These are phyloP conservation scores for Fraxinus cuspidata DNA, from an alignment of 257 asterid species.

Conservation along the genomic window DNA sequence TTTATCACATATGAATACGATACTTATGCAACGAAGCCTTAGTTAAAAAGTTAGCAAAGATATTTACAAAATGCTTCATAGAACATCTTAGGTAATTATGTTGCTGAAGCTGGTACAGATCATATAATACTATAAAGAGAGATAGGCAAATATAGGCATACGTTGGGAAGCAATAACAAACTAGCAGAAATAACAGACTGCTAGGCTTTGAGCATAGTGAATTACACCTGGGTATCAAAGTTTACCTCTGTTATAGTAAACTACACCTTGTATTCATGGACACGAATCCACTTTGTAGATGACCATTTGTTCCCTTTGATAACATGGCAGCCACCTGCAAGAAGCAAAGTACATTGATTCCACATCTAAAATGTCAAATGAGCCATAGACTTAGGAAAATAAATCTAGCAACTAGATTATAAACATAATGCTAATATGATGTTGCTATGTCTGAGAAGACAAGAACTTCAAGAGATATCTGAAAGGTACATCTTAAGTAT, in stretches of 20 bases:
- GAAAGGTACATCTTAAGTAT: constrained; percentile 9
- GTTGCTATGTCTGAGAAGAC: constrained; percentile 5
- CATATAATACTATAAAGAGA: too few species aligned
- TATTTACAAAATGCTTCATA: too few species aligned
- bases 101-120: too few species aligned
- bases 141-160: too few species aligned
- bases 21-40: too few species aligned
- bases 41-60: too few species aligned
- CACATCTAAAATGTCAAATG: not conserved
- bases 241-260: constrained; percentile 41
- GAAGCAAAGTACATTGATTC: constrained; percentile 25
- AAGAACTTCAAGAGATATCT: constrained; percentile 6
- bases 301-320: constrained; percentile 97
- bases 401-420: not conserved
- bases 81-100: too few species aligned
- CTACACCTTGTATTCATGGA: constrained; percentile 70
- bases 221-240: constrained; percentile 22
- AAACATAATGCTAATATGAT: not conserved
- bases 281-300: constrained; percentile 92
- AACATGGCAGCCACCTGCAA: constrained; percentile 84
- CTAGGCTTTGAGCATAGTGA: not conserved
- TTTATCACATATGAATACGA: too few species aligned
- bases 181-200: not conserved
- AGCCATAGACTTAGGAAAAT: not conserved
- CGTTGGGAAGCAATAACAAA: too few species aligned